phyloP scores from a whole-genome alignment of 306 rosid genomes.

The Delonix regia region DNA sequence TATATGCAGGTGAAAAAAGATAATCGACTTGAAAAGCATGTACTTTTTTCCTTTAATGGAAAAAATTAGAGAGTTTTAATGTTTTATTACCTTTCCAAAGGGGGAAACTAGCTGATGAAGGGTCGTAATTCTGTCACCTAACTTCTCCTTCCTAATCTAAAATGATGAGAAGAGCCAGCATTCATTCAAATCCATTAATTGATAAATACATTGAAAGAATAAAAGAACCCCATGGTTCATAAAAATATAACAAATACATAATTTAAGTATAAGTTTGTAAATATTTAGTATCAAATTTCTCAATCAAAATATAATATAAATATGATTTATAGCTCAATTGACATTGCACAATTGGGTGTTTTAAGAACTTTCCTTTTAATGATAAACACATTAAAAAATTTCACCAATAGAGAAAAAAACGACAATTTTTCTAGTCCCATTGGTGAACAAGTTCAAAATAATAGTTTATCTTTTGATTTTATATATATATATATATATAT shows the following conservation, averaged over 20 bases:
- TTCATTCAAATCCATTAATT: constrained; percentile 32
- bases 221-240: background rate
- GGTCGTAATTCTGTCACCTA: constrained; percentile 85
- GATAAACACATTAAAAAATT: background rate
- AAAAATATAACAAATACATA: too few relatives aligned
- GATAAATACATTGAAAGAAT: constrained; percentile 1
- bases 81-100: constrained; percentile 67
- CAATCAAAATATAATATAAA: background rate
- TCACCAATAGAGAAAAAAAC: background rate
- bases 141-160: constrained; percentile 84
- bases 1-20: too few relatives aligned
- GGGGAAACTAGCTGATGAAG: constrained; percentile 91
- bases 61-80: background rate
- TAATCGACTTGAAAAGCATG: too few relatives aligned
- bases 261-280: too few relatives aligned
- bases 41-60: constrained; percentile 14
- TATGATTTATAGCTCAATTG: background rate
- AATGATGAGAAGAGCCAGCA: constrained; percentile 48
- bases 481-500: too few relatives aligned
- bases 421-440: background rate
- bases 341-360: background rate
- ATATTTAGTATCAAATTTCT: too few relatives aligned
- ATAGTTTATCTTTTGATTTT: too few relatives aligned
- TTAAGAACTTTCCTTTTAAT: background rate
- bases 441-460: background rate